Percentiles rank a stretch among this genome's conserved stretches.
Conservation (phyloP, 495 filamentous ascomycete genomes). For the Tuber indicum region DNA sequence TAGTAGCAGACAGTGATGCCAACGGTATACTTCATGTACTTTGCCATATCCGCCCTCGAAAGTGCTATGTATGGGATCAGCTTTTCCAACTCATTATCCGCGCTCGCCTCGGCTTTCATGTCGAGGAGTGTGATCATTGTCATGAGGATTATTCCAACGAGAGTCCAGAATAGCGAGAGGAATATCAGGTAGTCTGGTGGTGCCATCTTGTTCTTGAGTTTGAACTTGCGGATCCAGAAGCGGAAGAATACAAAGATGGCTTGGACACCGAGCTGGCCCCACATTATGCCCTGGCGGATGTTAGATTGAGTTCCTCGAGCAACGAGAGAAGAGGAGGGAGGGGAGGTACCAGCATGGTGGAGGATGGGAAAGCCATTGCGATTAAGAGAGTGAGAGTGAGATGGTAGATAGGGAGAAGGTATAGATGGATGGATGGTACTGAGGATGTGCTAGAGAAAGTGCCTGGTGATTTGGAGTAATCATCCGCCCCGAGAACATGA, state of each 20-base stretch:
- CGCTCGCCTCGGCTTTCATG: not conserved
- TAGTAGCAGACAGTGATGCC: not conserved
- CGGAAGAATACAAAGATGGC: not conserved
- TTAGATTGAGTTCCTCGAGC: not conserved
- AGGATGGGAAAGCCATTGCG: not conserved
- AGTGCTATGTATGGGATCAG: not conserved
- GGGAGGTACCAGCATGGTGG: not conserved
- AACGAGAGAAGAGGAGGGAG: not conserved
- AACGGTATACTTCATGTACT: slow-evolving; percentile 1
- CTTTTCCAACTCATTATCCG: not conserved
- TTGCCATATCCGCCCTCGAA: not conserved
- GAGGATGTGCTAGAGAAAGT: not conserved
- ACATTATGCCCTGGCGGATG: not conserved
- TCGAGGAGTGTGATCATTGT: not conserved
- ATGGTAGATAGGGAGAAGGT: not conserved
- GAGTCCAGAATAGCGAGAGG: not conserved
- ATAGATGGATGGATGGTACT: not conserved
- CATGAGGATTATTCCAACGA: not conserved
- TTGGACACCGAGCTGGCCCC: not conserved
- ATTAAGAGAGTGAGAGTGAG: not conserved
- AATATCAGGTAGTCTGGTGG: not conserved
- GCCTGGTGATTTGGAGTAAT: not conserved
- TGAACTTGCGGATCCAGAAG: not conserved
- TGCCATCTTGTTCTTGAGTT: not conserved
- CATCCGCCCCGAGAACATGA: not conserved